Percentiles rank a stretch among this genome's conserved stretches.
Evolutionary conservation across 108 stramenopile species (phyloP).

Genomic region (Chaetoceros tenuissimus): DNA sequence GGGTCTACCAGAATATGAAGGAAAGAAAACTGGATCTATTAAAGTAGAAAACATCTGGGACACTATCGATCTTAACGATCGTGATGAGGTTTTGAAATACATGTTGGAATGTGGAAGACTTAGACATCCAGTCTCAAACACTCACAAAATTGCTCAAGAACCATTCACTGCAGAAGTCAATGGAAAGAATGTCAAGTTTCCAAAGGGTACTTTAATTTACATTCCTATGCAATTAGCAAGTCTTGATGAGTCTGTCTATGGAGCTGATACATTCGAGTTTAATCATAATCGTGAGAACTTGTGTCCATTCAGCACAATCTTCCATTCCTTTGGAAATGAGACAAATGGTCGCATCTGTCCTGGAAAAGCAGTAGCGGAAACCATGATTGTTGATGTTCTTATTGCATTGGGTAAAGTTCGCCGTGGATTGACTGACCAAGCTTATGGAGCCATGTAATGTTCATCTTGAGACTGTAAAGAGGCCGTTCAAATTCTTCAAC

Average conservation of each 20-base stretch:
- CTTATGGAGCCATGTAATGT: no score
- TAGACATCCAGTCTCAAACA: constrained; percentile 1
- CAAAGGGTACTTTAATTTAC: background rate
- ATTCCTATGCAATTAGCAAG: background rate
- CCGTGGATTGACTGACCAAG: no score
- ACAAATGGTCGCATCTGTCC: constrained; percentile 3
- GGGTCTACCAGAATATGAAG: background rate
- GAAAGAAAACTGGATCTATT: background rate
- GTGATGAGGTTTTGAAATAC: constrained; percentile 1
- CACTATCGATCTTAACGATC: background rate
- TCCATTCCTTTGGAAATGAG: background rate
- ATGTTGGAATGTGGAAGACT: background rate
- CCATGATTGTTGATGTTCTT: constrained; percentile 3
- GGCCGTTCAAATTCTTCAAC: no score
- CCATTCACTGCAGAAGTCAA: background rate
- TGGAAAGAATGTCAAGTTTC: background rate
- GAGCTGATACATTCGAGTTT: background rate
- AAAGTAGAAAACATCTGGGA: background rate
- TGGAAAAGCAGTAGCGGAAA: constrained; percentile 1
- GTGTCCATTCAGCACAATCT: constrained; percentile 1
- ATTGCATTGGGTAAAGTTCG: background rate
- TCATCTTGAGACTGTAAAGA: no score
- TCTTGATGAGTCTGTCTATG: background rate
- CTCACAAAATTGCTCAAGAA: background rate
- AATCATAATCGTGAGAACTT: background rate